These are phyloP conservation scores for Mortierella sp. DNA, from an alignment of 371 early-diverging fungal genomes.

Conservation along the genomic window DNA sequence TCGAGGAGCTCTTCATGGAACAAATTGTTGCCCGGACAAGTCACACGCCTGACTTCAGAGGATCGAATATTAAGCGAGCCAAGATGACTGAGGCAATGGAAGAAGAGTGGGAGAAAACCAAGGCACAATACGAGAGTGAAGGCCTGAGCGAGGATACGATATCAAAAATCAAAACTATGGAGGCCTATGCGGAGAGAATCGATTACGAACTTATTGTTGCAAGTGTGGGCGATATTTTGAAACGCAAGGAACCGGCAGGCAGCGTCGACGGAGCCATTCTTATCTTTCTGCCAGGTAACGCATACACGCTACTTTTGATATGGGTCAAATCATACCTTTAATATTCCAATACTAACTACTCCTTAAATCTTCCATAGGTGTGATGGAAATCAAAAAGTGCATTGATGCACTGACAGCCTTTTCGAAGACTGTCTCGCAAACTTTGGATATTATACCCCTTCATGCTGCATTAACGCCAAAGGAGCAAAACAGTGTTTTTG, in stretches of 20 bases:
- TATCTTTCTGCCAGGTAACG: slow-evolving; percentile 79
- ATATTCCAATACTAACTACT: slow-evolving; percentile 22
- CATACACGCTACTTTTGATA: neutral
- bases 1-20: slow-evolving; percentile 75
- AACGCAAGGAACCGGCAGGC: slow-evolving; percentile 64
- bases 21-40: slow-evolving; percentile 65
- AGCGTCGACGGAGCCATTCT: slow-evolving; percentile 71
- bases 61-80: slow-evolving; percentile 58
- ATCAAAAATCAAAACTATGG: slow-evolving; percentile 64
- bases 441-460: slow-evolving; percentile 69
- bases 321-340: neutral
- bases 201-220: slow-evolving; percentile 78
- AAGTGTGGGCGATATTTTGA: slow-evolving; percentile 70
- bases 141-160: slow-evolving; percentile 66
- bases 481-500: slow-evolving; percentile 76
- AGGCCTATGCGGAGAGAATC: slow-evolving; percentile 58
- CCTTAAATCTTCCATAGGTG: slow-evolving; percentile 57
- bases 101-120: slow-evolving; percentile 55
- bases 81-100: slow-evolving; percentile 57
- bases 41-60: slow-evolving; percentile 53
- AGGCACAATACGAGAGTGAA: slow-evolving; percentile 59
- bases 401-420: slow-evolving; percentile 64
- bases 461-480: slow-evolving; percentile 84
- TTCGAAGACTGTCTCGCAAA: slow-evolving; percentile 40
- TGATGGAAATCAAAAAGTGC: slow-evolving; percentile 81